Conservation (phyloP, 2,329 filamentous ascomycete species). For the Talaromyces sp. region DNA sequence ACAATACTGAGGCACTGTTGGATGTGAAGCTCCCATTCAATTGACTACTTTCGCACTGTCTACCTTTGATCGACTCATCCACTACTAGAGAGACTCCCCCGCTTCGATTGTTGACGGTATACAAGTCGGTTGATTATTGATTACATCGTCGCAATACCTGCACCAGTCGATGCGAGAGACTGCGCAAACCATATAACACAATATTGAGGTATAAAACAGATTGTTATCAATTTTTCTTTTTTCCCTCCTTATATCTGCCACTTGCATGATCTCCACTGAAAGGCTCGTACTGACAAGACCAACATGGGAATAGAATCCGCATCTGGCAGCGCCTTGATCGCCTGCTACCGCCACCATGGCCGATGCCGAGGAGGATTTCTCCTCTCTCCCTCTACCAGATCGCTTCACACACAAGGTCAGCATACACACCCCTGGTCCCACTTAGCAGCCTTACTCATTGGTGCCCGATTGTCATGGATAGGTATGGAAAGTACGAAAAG, state of each 20-base stretch:
- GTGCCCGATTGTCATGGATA: slow-evolving; percentile 30
- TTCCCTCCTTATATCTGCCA: neutral
- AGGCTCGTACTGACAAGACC: neutral
- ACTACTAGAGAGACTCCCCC: slow-evolving; percentile 3
- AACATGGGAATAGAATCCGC: neutral
- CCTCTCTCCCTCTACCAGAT: slow-evolving; percentile 41
- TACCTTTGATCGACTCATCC: neutral
- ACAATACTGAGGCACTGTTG: too few species aligned
- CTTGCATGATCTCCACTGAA: neutral
- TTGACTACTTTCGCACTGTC: neutral
- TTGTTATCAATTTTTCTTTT: neutral
- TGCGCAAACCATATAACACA: neutral
- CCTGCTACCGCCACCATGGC: slow-evolving; percentile 32
- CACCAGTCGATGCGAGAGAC: neutral
- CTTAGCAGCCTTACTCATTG: neutral
- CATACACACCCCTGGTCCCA: neutral
- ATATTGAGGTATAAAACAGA: neutral
- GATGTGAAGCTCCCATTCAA: neutral
- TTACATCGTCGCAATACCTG: neutral
- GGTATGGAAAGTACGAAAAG: slow-evolving; percentile 96
- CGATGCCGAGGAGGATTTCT: slow-evolving; percentile 43
- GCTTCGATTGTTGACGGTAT: slow-evolving; percentile 11
- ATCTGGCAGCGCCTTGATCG: slow-evolving; percentile 13
- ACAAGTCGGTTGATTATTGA: neutral
- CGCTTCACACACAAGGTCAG: slow-evolving; percentile 44